Conservation (phyloP, 2,329 filamentous ascomycete species). For the Clarireedia paspali region DNA sequence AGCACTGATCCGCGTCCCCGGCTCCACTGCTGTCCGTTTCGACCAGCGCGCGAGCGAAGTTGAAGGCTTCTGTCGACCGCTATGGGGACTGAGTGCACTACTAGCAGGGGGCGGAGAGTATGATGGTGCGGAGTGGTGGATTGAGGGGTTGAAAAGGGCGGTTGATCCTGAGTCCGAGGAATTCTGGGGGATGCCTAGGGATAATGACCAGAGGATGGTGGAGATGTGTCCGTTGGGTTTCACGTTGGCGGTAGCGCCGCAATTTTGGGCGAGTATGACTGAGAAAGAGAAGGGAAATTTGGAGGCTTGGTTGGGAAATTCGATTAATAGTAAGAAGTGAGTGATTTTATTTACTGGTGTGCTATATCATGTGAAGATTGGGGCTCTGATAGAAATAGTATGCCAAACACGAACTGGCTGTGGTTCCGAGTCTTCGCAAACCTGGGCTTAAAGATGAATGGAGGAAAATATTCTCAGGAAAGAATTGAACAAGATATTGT, state of each 20-base stretch:
- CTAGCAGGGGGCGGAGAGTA: conserved; percentile 63
- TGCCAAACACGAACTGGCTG: conserved; percentile 62
- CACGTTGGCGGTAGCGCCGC: conserved; percentile 57
- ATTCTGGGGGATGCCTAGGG: conserved; percentile 70
- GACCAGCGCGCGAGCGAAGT: conserved; percentile 71
- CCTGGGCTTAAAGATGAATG: conserved; percentile 67
- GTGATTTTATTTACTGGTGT: conserved; percentile 7
- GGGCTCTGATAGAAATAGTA: conserved; percentile 34
- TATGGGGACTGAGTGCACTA: conserved; percentile 68
- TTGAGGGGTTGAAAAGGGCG: conserved; percentile 62
- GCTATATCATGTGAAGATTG: not conserved
- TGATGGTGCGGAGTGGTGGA: conserved; percentile 55
- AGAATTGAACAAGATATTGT: conserved; percentile 68
- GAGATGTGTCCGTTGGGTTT: conserved; percentile 77
- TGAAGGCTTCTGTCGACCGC: conserved; percentile 49
- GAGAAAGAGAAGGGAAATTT: conserved; percentile 57
- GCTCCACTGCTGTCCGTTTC: conserved; percentile 66
- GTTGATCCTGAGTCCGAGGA: conserved; percentile 63
- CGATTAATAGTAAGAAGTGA: conserved; percentile 69
- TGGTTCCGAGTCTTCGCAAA: conserved; percentile 86
- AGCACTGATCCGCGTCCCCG: conserved; percentile 58
- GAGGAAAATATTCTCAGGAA: conserved; percentile 60
- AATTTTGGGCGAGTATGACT: conserved; percentile 46
- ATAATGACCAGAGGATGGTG: conserved; percentile 77
- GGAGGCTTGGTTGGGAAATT: conserved; percentile 64